Evolutionary conservation across 352 stramenopile species (phyloP).

Genomic region (Plasmopara viticola): DNA sequence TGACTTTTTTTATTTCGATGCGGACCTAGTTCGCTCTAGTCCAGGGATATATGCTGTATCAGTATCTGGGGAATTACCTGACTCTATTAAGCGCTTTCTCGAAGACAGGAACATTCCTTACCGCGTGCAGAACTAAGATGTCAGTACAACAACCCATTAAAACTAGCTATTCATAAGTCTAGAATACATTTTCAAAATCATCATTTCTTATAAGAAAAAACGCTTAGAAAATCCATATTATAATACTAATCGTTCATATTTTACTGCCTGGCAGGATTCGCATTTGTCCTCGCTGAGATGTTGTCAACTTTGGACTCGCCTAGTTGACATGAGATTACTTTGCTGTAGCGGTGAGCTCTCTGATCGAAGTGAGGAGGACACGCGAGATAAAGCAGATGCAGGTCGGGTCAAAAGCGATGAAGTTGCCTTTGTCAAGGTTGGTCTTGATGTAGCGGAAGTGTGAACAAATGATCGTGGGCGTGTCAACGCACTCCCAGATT

Average conservation of each 20-base stretch:
- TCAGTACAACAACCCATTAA: slow-evolving; percentile 1
- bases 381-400: not conserved
- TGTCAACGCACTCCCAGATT: slow-evolving; percentile 10
- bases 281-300: no score
- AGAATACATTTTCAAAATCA: no score
- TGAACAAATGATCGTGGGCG: slow-evolving; percentile 15
- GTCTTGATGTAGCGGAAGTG: slow-evolving; percentile 1
- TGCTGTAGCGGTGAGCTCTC: not conserved
- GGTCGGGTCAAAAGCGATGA: slow-evolving; percentile 6
- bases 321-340: not conserved
- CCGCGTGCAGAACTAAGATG: slow-evolving; percentile 54
- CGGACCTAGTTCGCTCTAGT: slow-evolving; percentile 54
- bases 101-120: slow-evolving; percentile 85
- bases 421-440: not conserved
- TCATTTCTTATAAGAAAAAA: no score
- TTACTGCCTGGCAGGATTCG: no score
- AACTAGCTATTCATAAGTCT: not conserved
- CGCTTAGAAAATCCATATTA: no score
- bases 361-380: slow-evolving; percentile 3
- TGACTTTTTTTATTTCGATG: slow-evolving; percentile 3
- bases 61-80: slow-evolving; percentile 75
- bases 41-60: slow-evolving; percentile 85
- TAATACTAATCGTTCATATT: no score
- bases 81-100: slow-evolving; percentile 85
- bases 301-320: not conserved